phyloP scores from a whole-genome alignment of 2,329 filamentous ascomycete species.

The Xylaria sp. region DNA sequence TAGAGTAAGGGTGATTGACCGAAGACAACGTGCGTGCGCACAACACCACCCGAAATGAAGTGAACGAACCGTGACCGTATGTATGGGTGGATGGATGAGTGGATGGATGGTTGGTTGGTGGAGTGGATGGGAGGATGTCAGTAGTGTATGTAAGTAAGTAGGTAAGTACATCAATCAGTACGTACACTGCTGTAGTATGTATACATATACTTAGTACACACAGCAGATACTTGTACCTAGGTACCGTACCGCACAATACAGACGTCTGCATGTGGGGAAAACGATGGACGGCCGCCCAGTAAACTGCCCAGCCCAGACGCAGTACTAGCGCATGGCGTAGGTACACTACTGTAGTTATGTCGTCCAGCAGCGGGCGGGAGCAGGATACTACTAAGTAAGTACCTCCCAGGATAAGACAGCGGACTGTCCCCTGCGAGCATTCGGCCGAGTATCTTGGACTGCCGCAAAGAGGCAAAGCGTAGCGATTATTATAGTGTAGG shows the following conservation, averaged over 20 bases:
- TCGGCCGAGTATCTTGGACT: slow-evolving; percentile 3
- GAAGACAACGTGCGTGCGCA: no score
- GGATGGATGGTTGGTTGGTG: background rate
- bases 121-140: background rate
- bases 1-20: no score
- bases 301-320: background rate
- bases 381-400: background rate
- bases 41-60: no score
- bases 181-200: no score
- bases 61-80: no score
- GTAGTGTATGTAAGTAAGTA: background rate
- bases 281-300: background rate
- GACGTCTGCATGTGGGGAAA: no score
- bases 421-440: background rate
- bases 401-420: background rate
- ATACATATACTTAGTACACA: no score
- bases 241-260: no score
- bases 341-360: background rate
- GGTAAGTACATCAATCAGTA: no score
- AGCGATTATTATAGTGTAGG: background rate
- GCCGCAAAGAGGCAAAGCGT: slow-evolving; percentile 16
- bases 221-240: no score
- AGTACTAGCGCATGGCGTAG: background rate
- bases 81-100: no score
- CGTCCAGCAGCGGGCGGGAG: no score